Evolutionary conservation across 441 rosid genomes (phyloP).

Genomic region (Pelargonium citronellum): DNA sequence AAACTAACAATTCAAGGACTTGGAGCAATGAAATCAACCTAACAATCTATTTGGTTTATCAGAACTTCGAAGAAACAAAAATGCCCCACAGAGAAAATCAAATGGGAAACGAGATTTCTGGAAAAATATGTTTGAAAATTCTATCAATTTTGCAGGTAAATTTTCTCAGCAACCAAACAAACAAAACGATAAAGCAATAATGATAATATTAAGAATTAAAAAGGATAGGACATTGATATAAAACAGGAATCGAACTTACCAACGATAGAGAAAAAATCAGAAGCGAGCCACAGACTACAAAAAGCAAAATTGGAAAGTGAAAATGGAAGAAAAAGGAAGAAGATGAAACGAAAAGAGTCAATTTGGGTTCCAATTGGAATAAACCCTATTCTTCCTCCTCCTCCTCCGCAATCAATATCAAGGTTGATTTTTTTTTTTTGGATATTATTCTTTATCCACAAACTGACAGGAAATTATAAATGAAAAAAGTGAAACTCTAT

Average conservation of each 20-base stretch:
- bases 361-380: background rate
- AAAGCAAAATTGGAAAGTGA: background rate
- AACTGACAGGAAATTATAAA: no score
- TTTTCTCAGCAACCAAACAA: background rate
- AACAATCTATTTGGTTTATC: background rate
- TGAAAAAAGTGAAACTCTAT: no score
- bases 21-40: background rate
- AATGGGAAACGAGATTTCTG: background rate
- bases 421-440: no score
- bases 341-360: background rate
- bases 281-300: background rate
- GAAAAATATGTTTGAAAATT: background rate
- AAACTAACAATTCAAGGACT: background rate
- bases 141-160: background rate
- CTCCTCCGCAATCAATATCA: background rate
- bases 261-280: background rate
- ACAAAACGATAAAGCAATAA: background rate
- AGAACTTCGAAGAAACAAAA: background rate
- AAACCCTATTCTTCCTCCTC: background rate
- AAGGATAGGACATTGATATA: background rate
- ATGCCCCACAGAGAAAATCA: background rate
- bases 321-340: background rate
- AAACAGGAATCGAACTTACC: background rate
- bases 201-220: background rate
- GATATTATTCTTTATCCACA: no score